phyloP scores from a whole-genome alignment of 2,329 filamentous ascomycete genomes.

The Microdochium paspali region DNA sequence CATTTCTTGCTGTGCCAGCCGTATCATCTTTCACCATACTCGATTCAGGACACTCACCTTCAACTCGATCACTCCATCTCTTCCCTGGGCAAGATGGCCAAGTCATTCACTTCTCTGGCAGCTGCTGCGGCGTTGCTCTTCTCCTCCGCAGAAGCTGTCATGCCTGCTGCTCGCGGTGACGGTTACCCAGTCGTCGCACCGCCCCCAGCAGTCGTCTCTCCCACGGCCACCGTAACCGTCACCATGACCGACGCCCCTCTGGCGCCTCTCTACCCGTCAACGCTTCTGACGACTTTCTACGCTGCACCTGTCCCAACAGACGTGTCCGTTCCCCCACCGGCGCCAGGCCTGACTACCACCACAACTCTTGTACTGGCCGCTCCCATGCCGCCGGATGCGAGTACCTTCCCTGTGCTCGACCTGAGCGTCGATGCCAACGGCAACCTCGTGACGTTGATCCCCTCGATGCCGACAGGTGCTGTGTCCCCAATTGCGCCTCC shows the following conservation, averaged over 20 bases:
- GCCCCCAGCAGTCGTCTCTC: background rate
- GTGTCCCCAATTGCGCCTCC: too few relatives aligned
- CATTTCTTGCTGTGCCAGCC: background rate
- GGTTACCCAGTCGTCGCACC: background rate
- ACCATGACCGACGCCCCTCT: background rate
- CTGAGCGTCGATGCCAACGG: background rate
- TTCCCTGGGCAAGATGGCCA: background rate
- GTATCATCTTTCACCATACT: background rate
- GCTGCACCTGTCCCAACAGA: background rate
- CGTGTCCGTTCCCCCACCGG: background rate
- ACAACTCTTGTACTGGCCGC: background rate
- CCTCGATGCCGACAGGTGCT: too few relatives aligned
- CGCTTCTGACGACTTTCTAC: background rate
- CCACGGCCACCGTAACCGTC: background rate
- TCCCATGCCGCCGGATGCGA: background rate
- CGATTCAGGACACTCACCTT: background rate
- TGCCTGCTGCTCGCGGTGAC: background rate
- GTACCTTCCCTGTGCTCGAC: background rate
- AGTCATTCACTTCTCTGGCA: constrained; percentile 1
- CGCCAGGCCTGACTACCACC: background rate
- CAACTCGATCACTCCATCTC: background rate
- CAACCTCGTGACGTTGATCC: background rate
- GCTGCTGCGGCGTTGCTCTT: constrained; percentile 8
- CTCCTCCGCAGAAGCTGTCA: constrained; percentile 1
- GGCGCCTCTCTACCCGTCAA: background rate